phyloP scores from a whole-genome alignment of 2,329 filamentous ascomycete species.

The Colletotrichum tanaceti region DNA sequence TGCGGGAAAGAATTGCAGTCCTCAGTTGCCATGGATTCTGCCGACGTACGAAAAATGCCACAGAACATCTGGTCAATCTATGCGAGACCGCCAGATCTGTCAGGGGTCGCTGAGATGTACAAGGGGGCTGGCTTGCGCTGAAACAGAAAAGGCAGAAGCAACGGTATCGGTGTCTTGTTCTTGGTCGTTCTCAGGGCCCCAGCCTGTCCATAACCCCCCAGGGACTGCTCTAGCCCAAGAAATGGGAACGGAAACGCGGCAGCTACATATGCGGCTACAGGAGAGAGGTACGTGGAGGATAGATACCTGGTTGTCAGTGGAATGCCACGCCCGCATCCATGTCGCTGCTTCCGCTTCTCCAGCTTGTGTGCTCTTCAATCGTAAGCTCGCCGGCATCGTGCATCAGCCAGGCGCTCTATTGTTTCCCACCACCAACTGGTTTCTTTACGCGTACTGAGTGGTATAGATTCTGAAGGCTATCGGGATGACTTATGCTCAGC shows the following conservation, averaged over 20 bases:
- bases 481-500: neutral
- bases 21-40: neutral
- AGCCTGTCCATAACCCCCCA: constrained; percentile 17
- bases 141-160: constrained; percentile 11
- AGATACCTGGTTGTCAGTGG: constrained; percentile 13
- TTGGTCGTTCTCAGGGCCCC: constrained; percentile 20
- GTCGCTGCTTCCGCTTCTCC: neutral
- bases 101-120: constrained; percentile 24
- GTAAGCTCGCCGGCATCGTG: neutral
- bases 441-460: neutral
- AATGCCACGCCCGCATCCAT: constrained; percentile 5
- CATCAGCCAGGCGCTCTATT: no score
- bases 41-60: neutral
- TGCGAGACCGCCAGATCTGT: constrained; percentile 29
- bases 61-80: constrained; percentile 19
- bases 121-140: constrained; percentile 16
- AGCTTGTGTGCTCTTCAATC: neutral
- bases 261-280: constrained; percentile 8
- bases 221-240: constrained; percentile 16
- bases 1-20: neutral
- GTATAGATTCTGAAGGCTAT: neutral
- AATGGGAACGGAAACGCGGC: constrained; percentile 33
- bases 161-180: neutral
- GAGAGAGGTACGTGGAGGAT: constrained; percentile 10
- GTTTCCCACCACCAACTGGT: neutral